phyloP scores from a whole-genome alignment of 345 rosid species.

The Cardamine chenopodiifolia region DNA sequence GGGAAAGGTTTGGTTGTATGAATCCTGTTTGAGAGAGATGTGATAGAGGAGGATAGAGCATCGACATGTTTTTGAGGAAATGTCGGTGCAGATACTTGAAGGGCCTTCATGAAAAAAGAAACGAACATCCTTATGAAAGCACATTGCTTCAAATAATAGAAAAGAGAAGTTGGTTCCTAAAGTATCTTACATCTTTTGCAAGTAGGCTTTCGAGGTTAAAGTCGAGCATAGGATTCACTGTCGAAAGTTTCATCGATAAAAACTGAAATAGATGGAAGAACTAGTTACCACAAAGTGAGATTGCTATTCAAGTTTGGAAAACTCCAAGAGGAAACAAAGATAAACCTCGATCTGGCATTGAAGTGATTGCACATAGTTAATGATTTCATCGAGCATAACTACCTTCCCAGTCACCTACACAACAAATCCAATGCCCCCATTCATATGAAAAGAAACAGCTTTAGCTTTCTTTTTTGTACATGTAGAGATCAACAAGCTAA shows the following conservation, averaged over 20 bases:
- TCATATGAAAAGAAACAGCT: neutral
- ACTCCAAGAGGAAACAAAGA: neutral
- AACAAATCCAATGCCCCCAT: neutral
- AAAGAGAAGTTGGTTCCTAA: neutral
- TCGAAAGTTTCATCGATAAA: slow-evolving; percentile 88
- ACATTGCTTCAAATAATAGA: neutral
- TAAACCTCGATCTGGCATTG: slow-evolving; percentile 91
- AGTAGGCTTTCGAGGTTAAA: slow-evolving; percentile 73
- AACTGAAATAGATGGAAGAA: slow-evolving; percentile 51
- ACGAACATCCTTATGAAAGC: neutral
- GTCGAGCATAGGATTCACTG: slow-evolving; percentile 76
- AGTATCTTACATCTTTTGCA: slow-evolving; percentile 71
- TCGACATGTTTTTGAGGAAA: slow-evolving; percentile 54
- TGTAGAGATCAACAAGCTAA: neutral
- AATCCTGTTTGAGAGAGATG: slow-evolving; percentile 49
- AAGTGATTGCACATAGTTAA: slow-evolving; percentile 90
- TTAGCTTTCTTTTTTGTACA: neutral
- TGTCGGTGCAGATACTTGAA: slow-evolving; percentile 58
- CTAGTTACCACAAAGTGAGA: neutral
- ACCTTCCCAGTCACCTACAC: slow-evolving; percentile 89
- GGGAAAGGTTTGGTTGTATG: slow-evolving; percentile 51
- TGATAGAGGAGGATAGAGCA: slow-evolving; percentile 62
- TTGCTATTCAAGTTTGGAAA: neutral
- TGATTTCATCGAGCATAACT: slow-evolving; percentile 93
- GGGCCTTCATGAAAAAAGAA: slow-evolving; percentile 46